Conservation (phyloP, 2,329 filamentous ascomycete species). For the Moelleriella libera region DNA sequence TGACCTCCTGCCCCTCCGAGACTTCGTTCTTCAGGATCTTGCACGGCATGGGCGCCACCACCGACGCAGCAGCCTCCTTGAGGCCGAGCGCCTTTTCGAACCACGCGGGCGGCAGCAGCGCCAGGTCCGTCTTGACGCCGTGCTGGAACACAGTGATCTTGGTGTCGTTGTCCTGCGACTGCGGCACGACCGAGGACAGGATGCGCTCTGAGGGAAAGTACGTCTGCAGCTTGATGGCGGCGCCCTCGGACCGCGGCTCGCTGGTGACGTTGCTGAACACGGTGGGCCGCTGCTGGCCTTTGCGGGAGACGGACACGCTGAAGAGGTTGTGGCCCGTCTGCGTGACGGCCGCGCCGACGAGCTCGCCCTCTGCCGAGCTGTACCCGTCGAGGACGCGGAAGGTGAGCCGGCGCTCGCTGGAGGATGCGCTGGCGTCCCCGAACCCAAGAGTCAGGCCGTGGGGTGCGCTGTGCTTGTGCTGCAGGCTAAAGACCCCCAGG, state of each 20-base stretch:
- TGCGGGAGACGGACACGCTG: constrained; percentile 29
- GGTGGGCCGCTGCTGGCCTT: constrained; percentile 20
- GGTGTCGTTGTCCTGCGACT: constrained; percentile 36
- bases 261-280: constrained; percentile 32
- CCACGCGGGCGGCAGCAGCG: constrained; percentile 56
- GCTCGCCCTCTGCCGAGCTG: constrained; percentile 47
- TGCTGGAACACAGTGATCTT: constrained; percentile 67
- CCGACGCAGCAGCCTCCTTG: constrained; percentile 68
- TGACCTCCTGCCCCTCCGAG: constrained; percentile 63
- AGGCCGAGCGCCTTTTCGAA: constrained; percentile 75
- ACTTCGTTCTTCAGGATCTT: constrained; percentile 90
- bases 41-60: constrained; percentile 92
- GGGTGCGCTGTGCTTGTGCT: constrained; percentile 22
- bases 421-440: constrained; percentile 23
- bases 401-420: constrained; percentile 29
- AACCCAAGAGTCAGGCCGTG: constrained; percentile 43
- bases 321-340: constrained; percentile 34
- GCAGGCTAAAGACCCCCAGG: constrained; percentile 51
- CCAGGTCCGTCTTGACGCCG: constrained; percentile 44
- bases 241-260: constrained; percentile 15
- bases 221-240: constrained; percentile 18
- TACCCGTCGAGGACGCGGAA: constrained; percentile 47
- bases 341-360: constrained; percentile 37
- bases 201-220: constrained; percentile 76
- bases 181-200: constrained; percentile 60